Percentiles rank a stretch among this genome's conserved stretches.
Evolutionary conservation across 345 rosid species (phyloP).

Genomic region (Rhodomyrtus tomentosa): DNA sequence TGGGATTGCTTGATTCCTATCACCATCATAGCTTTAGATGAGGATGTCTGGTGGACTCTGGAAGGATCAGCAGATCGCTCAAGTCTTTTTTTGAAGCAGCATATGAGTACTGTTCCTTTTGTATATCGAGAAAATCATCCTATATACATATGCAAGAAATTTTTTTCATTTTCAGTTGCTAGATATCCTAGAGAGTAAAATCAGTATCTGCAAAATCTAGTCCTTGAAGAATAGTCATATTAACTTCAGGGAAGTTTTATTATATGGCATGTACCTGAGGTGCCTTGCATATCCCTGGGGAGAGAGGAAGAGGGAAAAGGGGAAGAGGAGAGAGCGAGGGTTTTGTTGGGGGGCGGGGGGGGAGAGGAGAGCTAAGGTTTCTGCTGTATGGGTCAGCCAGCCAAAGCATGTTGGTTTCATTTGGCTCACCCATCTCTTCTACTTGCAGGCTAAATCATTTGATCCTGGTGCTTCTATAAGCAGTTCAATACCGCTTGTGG

Average conservation of each 20-base stretch:
- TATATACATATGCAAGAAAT: neutral
- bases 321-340: neutral
- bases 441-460: constrained; percentile 43
- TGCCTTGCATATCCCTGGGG: neutral
- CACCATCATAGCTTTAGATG: neutral
- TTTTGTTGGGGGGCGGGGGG: neutral
- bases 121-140: neutral
- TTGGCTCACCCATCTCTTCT: neutral
- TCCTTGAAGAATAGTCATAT: neutral
- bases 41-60: neutral
- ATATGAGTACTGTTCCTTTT: neutral
- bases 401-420: neutral
- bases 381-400: neutral
- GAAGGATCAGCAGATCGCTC: neutral
- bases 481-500: constrained; percentile 25
- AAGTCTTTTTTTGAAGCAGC: neutral
- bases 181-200: neutral
- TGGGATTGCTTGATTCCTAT: neutral
- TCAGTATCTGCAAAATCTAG: neutral
- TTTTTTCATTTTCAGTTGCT: neutral
- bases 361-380: neutral
- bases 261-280: neutral
- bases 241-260: neutral
- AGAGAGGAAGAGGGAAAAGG: neutral
- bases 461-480: constrained; percentile 21